phyloP scores from a whole-genome alignment of 306 rosid genomes.

The Herpetospermum pedunculosum region DNA sequence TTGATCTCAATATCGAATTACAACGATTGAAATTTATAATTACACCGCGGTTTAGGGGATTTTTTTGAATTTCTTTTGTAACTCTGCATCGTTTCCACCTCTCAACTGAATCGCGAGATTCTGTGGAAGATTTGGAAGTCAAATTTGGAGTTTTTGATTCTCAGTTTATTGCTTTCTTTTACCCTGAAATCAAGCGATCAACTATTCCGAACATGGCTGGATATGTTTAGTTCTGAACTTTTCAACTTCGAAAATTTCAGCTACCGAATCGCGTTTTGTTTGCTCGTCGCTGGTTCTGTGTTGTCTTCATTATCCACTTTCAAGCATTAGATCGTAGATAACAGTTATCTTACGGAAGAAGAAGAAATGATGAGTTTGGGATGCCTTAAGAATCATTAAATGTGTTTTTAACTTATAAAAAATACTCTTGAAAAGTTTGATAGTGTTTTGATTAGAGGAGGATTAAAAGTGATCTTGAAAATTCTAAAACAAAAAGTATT shows the following conservation, averaged over 20 bases:
- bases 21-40: not conserved
- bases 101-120: not conserved
- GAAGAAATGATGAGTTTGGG: not conserved
- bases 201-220: not conserved
- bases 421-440: too few species aligned
- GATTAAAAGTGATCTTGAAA: not conserved
- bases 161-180: not conserved
- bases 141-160: not conserved
- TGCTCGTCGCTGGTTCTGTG: too few species aligned
- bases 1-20: not conserved
- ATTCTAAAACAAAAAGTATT: not conserved
- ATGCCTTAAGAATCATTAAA: not conserved
- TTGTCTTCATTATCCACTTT: not conserved
- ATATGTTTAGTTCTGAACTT: not conserved
- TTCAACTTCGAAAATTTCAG: not conserved
- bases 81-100: not conserved
- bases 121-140: not conserved
- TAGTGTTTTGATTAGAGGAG: not conserved
- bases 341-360: not conserved
- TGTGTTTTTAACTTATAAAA: not conserved
- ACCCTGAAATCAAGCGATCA: not conserved
- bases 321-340: not conserved
- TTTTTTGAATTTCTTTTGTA: not conserved
- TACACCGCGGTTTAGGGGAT: not conserved
- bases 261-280: not conserved